phyloP scores from a whole-genome alignment of 495 filamentous ascomycete genomes.

The Tetracladium setigerum region DNA sequence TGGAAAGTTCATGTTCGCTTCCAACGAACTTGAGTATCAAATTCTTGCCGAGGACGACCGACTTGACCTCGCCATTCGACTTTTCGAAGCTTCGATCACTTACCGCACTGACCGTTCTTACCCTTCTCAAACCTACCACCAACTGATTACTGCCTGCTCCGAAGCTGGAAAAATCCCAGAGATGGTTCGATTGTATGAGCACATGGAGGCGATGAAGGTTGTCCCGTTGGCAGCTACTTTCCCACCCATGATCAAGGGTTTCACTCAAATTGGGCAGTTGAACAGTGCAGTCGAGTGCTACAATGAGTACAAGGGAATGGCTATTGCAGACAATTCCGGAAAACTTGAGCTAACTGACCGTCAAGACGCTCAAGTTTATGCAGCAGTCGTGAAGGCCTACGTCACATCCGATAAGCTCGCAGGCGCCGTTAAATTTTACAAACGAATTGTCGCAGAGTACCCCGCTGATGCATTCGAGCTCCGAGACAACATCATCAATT shows the following conservation, averaged over 20 bases:
- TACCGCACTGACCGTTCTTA: conserved; percentile 45
- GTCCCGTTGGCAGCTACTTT: conserved; percentile 73
- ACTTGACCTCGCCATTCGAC: conserved; percentile 69
- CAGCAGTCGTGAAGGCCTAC: conserved; percentile 80
- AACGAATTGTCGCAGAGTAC: conserved; percentile 62
- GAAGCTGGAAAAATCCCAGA: conserved; percentile 67
- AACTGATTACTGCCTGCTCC: conserved; percentile 79
- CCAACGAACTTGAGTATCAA: conserved; percentile 72
- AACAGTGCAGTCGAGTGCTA: conserved; percentile 90
- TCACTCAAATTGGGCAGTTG: conserved; percentile 72
- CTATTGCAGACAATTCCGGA: conserved; percentile 71
- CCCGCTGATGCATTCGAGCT: conserved; percentile 42
- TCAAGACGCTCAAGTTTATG: conserved; percentile 78
- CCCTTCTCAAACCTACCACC: conserved; percentile 68
- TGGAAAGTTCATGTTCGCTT: conserved; percentile 85
- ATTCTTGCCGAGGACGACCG: conserved; percentile 82
- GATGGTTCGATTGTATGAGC: conserved; percentile 81
- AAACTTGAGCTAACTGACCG: conserved; percentile 62
- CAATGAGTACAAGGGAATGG: conserved; percentile 82
- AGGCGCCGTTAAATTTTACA: conserved; percentile 74
- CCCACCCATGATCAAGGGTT: conserved; percentile 86
- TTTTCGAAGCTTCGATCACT: conserved; percentile 68
- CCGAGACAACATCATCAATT: conserved; percentile 58
- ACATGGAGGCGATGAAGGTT: conserved; percentile 75
- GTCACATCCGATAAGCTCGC: conserved; percentile 67